These are phyloP conservation scores for Vaccinium corymbosum DNA, from an alignment of 148 eudicot species.

Conservation along the genomic window DNA sequence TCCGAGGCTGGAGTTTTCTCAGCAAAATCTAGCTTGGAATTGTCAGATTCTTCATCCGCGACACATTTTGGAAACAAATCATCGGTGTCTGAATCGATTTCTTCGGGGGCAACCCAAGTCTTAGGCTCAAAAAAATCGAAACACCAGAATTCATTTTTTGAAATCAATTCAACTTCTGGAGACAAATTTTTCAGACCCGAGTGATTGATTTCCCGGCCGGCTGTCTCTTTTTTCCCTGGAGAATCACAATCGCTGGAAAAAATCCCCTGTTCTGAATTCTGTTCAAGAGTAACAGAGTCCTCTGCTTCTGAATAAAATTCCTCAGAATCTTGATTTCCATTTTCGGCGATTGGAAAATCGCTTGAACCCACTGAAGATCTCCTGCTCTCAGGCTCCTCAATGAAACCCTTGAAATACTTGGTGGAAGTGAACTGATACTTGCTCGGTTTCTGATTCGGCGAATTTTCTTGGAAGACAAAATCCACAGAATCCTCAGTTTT, in stretches of 20 bases:
- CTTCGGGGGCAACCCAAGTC: constrained; percentile 25
- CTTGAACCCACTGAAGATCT: neutral
- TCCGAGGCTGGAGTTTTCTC: neutral
- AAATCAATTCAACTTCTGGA: constrained; percentile 22
- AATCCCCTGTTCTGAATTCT: neutral
- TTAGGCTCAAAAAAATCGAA: constrained; percentile 19
- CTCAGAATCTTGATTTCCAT: constrained; percentile 2
- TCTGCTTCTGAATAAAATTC: constrained; percentile 14
- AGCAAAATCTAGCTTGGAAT: neutral
- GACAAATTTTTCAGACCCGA: constrained; percentile 18
- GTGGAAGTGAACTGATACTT: neutral
- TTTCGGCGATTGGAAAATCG: neutral
- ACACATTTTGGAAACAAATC: neutral
- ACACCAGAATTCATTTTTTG: constrained; percentile 15
- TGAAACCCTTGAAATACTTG: neutral
- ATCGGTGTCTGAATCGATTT: constrained; percentile 10
- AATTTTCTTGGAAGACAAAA: neutral
- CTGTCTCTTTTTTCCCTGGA: constrained; percentile 6
- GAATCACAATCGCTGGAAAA: constrained; percentile 12
- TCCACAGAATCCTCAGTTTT: neutral
- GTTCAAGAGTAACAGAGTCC: neutral
- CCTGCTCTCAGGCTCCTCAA: neutral
- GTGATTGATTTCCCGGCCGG: neutral
- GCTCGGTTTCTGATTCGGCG: neutral
- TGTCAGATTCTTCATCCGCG: neutral